These are phyloP conservation scores for Cochlearia excelsa DNA, from an alignment of 345 rosid genomes.

Conservation along the genomic window DNA sequence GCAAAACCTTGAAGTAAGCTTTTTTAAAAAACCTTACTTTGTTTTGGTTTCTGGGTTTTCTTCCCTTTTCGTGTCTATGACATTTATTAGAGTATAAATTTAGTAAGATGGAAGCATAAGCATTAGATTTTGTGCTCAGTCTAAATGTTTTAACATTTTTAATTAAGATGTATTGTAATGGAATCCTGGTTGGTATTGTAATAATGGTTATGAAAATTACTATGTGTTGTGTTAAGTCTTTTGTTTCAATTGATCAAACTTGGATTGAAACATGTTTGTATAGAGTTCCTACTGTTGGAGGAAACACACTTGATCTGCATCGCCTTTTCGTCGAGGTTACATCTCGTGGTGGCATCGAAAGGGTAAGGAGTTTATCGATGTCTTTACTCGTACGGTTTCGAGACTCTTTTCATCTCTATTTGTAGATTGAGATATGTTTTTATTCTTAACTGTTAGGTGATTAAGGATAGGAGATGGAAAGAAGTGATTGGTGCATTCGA, in stretches of 20 bases:
- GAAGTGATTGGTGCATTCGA: constrained; percentile 70
- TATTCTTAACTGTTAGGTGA: constrained; percentile 44
- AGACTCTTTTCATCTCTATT: background rate
- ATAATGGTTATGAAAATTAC: background rate
- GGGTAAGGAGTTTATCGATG: constrained; percentile 29
- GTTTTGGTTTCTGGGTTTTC: constrained; percentile 2
- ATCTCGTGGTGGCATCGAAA: constrained; percentile 80
- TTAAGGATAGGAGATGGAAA: constrained; percentile 80
- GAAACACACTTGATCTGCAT: constrained; percentile 69
- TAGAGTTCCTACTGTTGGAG: constrained; percentile 89
- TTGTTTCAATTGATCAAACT: background rate
- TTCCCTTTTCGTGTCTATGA: constrained; percentile 10
- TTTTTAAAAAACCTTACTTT: background rate
- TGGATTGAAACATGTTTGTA: constrained; percentile 15
- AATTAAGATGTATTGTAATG: constrained; percentile 19
- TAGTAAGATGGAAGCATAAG: constrained; percentile 1
- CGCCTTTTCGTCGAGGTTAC: constrained; percentile 85
- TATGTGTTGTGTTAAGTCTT: background rate
- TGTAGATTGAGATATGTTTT: constrained; percentile 11
- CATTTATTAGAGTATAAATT: background rate
- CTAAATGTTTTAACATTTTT: background rate
- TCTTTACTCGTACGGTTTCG: background rate
- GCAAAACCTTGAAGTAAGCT: constrained; percentile 56
- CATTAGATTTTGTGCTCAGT: constrained; percentile 1
- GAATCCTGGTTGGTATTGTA: background rate